A percentile compares a stretch with the other conserved stretches of the same genome.
phyloP scores from a whole-genome alignment of 106 monocot species.

The Dioscorea zingiberensis region DNA sequence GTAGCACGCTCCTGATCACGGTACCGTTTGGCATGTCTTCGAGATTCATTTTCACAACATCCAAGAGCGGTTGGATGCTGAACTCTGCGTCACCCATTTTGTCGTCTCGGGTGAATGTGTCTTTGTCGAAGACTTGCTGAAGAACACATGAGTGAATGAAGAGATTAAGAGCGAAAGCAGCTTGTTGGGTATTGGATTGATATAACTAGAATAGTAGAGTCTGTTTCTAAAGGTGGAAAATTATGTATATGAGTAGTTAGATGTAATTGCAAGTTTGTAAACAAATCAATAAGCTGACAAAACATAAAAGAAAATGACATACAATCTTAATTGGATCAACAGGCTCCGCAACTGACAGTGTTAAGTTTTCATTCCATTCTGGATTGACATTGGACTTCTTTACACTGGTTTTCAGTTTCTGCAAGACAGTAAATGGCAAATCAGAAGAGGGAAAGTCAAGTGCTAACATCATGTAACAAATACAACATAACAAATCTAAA shows the following conservation, averaged over 20 bases:
- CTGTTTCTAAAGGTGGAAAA: background rate
- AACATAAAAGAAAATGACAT: constrained; percentile 7
- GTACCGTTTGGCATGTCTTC: constrained; percentile 24
- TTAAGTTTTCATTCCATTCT: constrained; percentile 73
- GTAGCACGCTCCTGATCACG: constrained; percentile 34
- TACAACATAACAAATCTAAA: background rate
- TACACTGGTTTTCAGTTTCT: constrained; percentile 81
- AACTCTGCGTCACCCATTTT: constrained; percentile 65
- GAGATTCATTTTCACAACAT: constrained; percentile 29
- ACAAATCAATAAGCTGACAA: background rate
- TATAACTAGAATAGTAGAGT: no score
- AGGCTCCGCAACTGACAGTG: constrained; percentile 42
- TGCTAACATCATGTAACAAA: background rate
- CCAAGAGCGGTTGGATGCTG: constrained; percentile 32
- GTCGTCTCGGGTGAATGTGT: constrained; percentile 61
- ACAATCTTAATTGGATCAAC: constrained; percentile 45
- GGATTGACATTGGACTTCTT: constrained; percentile 73
- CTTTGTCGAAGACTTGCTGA: constrained; percentile 58
- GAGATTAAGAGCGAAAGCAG: no score
- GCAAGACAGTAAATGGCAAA: constrained; percentile 3
- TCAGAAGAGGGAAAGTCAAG: background rate
- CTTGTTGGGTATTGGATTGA: no score
- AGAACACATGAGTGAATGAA: background rate
- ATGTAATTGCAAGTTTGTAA: background rate
- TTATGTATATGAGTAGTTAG: background rate